Conservation (phyloP, 2,329 filamentous ascomycete genomes). For the Phyllosticta citribraziliensis region DNA sequence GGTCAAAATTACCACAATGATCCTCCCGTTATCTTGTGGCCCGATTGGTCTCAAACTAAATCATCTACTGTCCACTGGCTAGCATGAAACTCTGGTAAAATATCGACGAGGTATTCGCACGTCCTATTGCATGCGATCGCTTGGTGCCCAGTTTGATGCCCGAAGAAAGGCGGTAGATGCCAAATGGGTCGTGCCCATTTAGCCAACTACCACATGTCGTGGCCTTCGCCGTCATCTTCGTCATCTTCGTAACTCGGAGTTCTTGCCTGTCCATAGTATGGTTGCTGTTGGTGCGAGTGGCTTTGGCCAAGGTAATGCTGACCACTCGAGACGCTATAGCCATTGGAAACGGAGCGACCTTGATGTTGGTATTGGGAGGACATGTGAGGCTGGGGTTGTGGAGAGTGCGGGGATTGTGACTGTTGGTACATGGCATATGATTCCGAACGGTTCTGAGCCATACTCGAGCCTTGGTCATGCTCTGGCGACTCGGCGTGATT, state of each 20-base stretch:
- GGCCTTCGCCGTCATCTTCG: conserved; percentile 19
- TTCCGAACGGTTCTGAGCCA: conserved; percentile 12
- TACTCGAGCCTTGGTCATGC: background rate
- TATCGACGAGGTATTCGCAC: background rate
- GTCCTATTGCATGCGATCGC: background rate
- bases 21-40: background rate
- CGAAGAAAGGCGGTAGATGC: background rate
- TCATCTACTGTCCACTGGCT: background rate
- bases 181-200: background rate
- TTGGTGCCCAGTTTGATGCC: background rate
- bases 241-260: conserved; percentile 18
- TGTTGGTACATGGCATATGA: conserved; percentile 1
- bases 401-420: background rate
- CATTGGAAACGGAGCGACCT: conserved; percentile 18
- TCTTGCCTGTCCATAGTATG: conserved; percentile 17
- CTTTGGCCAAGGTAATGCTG: conserved; percentile 25
- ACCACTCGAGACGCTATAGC: conserved; percentile 28
- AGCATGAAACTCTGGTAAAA: background rate
- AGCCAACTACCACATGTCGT: conserved; percentile 28
- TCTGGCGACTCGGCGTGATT: background rate
- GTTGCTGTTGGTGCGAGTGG: conserved; percentile 13
- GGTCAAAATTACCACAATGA: background rate
- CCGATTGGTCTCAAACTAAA: background rate
- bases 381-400: conserved; percentile 1
- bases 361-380: conserved; percentile 17